These are phyloP conservation scores for Picea sitchensis DNA, from an alignment of 75 land plant species.

Conservation along the genomic window DNA sequence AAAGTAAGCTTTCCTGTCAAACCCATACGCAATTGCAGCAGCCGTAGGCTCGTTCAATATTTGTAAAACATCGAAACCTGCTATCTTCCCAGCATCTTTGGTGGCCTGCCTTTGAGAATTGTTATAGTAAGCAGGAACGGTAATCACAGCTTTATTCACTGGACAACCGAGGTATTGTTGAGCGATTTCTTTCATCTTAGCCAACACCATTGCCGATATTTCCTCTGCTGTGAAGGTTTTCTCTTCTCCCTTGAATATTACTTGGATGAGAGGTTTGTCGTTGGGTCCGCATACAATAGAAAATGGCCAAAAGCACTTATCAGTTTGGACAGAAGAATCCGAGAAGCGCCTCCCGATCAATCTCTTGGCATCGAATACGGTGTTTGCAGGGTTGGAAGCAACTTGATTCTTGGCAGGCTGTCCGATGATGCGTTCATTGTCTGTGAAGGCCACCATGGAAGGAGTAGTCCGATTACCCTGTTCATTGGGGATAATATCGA, in stretches of 20 bases:
- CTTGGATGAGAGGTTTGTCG: slow-evolving; percentile 30
- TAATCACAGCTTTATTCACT: slow-evolving; percentile 28
- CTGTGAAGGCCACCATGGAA: neutral
- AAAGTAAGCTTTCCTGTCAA: slow-evolving; percentile 17
- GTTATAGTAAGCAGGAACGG: slow-evolving; percentile 24
- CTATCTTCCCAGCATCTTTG: slow-evolving; percentile 67
- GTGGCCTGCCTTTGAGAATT: slow-evolving; percentile 62
- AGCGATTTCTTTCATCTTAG: slow-evolving; percentile 23
- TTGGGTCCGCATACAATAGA: slow-evolving; percentile 25
- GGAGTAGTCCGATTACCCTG: neutral
- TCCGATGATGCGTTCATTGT: neutral
- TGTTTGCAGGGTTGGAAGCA: neutral
- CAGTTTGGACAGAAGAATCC: slow-evolving; percentile 29
- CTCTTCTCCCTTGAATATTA: slow-evolving; percentile 16
- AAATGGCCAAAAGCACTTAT: slow-evolving; percentile 27
- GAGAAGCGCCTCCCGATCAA: slow-evolving; percentile 28
- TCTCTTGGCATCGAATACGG: slow-evolving; percentile 28
- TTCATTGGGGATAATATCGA: neutral
- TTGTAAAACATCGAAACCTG: slow-evolving; percentile 65
- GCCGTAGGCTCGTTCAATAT: slow-evolving; percentile 50
- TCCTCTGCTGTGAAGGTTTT: slow-evolving; percentile 28
- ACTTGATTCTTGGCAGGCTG: neutral
- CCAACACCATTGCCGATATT: slow-evolving; percentile 30
- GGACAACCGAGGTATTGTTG: slow-evolving; percentile 19
- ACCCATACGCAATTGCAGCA: slow-evolving; percentile 37